phyloP scores from a whole-genome alignment of 108 stramenopile genomes.

The Cyclotella kingstonii region DNA sequence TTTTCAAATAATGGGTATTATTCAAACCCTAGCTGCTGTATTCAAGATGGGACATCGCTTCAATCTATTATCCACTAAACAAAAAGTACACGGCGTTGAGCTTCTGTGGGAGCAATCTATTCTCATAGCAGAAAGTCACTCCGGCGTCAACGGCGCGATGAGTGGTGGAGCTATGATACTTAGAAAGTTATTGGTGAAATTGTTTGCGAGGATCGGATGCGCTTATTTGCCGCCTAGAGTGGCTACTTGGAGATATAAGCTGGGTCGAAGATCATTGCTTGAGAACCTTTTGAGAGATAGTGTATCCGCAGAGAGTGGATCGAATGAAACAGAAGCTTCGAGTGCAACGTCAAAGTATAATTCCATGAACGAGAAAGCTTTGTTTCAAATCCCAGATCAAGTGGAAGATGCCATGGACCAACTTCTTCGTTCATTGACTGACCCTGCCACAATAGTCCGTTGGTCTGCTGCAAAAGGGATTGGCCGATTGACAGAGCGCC shows the following conservation, averaged over 20 bases:
- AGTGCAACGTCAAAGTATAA: neutral
- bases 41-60: slow-evolving; percentile 67
- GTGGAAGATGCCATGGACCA: slow-evolving; percentile 96
- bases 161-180: slow-evolving; percentile 55
- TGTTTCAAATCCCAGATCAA: slow-evolving; percentile 85
- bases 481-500: slow-evolving; percentile 91
- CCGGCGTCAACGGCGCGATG: neutral
- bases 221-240: slow-evolving; percentile 90
- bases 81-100: slow-evolving; percentile 39
- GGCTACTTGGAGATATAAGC: slow-evolving; percentile 93
- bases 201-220: slow-evolving; percentile 88
- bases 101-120: slow-evolving; percentile 55
- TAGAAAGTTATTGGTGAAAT: slow-evolving; percentile 86
- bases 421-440: slow-evolving; percentile 73
- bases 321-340: neutral
- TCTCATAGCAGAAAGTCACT: slow-evolving; percentile 42
- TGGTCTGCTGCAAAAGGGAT: slow-evolving; percentile 99
- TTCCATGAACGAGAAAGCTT: slow-evolving; percentile 5
- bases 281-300: slow-evolving; percentile 56
- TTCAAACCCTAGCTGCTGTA: slow-evolving; percentile 74
- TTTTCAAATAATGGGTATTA: slow-evolving; percentile 75
- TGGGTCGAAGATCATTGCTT: slow-evolving; percentile 83
- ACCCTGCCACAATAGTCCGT: slow-evolving; percentile 92
- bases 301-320: neutral
- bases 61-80: slow-evolving; percentile 39